Conservation (phyloP, 768 basidiomycete species). For the Rhizopogon vinicolor region DNA sequence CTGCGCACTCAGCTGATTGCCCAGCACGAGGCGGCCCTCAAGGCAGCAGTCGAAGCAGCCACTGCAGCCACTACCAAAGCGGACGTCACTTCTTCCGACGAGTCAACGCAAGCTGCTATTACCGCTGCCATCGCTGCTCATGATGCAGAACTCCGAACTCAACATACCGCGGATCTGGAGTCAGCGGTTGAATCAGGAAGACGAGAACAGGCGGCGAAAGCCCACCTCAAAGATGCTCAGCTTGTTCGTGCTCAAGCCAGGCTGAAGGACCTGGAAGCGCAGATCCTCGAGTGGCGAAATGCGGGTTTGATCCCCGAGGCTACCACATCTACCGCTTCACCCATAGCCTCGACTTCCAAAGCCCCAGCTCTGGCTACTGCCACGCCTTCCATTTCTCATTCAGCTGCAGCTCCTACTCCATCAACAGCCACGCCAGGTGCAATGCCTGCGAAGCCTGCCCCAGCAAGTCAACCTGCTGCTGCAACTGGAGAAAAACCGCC, state of each 20-base stretch:
- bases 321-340: constrained; percentile 14
- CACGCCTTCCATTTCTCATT: constrained; percentile 7
- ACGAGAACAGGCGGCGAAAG: constrained; percentile 55
- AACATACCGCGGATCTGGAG: constrained; percentile 52
- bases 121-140: constrained; percentile 44
- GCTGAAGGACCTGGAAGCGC: constrained; percentile 66
- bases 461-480: constrained; percentile 16
- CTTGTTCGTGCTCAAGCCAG: constrained; percentile 55
- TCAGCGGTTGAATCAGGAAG: constrained; percentile 68
- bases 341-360: constrained; percentile 7
- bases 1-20: constrained; percentile 49
- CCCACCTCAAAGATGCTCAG: constrained; percentile 68
- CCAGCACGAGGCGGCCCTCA: constrained; percentile 51
- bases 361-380: constrained; percentile 6
- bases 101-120: constrained; percentile 41
- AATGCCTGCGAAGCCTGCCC: constrained; percentile 17
- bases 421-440: constrained; percentile 10
- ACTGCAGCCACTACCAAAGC: constrained; percentile 31
- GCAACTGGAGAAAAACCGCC: constrained; percentile 27
- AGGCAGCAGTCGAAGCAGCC: constrained; percentile 48
- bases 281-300: constrained; percentile 53
- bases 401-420: constrained; percentile 14
- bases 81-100: constrained; percentile 27
- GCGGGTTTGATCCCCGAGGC: constrained; percentile 42
- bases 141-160: constrained; percentile 41